Evolutionary conservation across 306 rosid species (phyloP).

Genomic region (Inga leiocalycina): DNA sequence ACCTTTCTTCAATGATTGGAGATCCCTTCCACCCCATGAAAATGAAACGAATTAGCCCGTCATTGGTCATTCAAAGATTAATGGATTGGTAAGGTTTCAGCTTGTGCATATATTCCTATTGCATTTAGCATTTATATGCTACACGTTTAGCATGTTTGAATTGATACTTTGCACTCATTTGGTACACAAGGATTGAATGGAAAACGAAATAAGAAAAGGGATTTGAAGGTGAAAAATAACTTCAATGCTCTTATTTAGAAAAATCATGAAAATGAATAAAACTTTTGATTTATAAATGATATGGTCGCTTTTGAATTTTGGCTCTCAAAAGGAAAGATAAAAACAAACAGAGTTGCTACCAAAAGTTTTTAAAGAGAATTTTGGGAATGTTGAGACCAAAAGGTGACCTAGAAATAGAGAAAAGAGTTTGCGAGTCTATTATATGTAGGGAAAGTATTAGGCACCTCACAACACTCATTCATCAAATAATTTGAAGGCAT

Average conservation of each 20-base stretch:
- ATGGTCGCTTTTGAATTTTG: neutral
- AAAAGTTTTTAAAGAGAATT: neutral
- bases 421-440: too few relatives aligned
- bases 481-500: neutral
- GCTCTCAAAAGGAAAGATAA: too few relatives aligned
- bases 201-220: neutral
- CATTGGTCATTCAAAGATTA: slow-evolving; percentile 66
- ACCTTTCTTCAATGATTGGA: slow-evolving; percentile 71
- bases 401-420: too few relatives aligned
- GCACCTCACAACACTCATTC: neutral
- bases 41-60: slow-evolving; percentile 66
- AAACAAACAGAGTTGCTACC: neutral
- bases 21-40: slow-evolving; percentile 61
- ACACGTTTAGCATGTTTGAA: neutral
- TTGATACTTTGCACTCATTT: neutral
- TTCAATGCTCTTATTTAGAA: too few relatives aligned
- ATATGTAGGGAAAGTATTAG: too few relatives aligned
- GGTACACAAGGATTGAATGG: neutral
- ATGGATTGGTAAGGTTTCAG: slow-evolving; percentile 65
- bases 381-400: too few relatives aligned
- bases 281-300: neutral
- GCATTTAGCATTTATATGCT: neutral
- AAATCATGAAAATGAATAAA: too few relatives aligned
- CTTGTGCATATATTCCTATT: neutral
- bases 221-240: neutral